Conservation (phyloP, 768 basidiomycete genomes). For the Piloderma croceum region DNA sequence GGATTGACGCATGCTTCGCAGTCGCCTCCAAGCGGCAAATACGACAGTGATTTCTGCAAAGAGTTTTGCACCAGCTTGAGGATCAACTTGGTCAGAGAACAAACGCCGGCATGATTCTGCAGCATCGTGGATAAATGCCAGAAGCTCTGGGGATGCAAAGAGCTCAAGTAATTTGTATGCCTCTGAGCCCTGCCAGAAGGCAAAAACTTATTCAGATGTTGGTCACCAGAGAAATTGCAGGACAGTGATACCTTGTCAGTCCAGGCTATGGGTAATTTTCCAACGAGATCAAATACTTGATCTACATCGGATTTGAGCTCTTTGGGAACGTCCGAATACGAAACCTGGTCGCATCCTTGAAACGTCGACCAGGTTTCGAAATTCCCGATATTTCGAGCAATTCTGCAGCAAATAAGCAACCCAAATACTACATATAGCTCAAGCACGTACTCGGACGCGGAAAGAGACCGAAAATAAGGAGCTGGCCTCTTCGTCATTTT, state of each 20-base stretch:
- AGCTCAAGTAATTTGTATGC: slow-evolving; percentile 21
- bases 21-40: slow-evolving; percentile 40
- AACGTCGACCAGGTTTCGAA: slow-evolving; percentile 49
- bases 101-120: too few species aligned
- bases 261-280: slow-evolving; percentile 38
- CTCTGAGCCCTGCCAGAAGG: slow-evolving; percentile 17
- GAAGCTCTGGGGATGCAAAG: slow-evolving; percentile 20
- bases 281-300: slow-evolving; percentile 33
- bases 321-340: slow-evolving; percentile 39
- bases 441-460: slow-evolving; percentile 47
- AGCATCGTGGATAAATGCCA: slow-evolving; percentile 27
- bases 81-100: too few species aligned
- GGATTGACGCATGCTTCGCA: slow-evolving; percentile 37
- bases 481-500: too few species aligned
- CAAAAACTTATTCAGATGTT: not conserved
- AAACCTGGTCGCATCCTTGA: slow-evolving; percentile 46
- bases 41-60: slow-evolving; percentile 37
- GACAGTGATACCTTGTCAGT: slow-evolving; percentile 30
- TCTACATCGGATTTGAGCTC: slow-evolving; percentile 32
- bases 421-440: slow-evolving; percentile 2
- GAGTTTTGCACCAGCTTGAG: too few species aligned
- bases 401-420: slow-evolving; percentile 25
- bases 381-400: slow-evolving; percentile 41
- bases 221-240: not conserved
- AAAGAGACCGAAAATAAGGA: slow-evolving; percentile 37